These are phyloP conservation scores for Solanum peruvianum DNA, from an alignment of 257 asterid genomes.

Conservation along the genomic window DNA sequence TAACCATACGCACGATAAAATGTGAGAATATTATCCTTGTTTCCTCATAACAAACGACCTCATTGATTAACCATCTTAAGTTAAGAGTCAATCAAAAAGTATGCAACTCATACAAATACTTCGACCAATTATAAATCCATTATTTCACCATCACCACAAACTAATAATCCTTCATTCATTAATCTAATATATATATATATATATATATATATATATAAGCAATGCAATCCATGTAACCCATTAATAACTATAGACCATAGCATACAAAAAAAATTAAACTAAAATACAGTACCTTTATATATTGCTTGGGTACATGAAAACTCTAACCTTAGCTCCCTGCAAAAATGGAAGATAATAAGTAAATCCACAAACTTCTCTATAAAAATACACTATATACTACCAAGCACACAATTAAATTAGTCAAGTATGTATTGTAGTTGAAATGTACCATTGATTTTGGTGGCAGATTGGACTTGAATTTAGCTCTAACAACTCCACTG, in stretches of 20 bases:
- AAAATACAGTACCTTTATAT: constrained; percentile 20
- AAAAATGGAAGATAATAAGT: not conserved
- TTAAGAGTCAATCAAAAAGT: not conserved
- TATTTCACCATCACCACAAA: not conserved
- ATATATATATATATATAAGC: not conserved
- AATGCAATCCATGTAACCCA: not conserved
- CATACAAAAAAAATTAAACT: not conserved
- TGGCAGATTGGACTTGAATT: constrained; percentile 1
- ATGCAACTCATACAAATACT: not conserved
- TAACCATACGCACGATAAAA: not conserved
- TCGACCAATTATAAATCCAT: not conserved
- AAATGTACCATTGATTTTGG: constrained; percentile 14
- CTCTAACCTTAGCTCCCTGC: constrained; percentile 21
- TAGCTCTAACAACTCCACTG: not conserved
- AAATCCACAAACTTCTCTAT: not conserved
- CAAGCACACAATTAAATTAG: not conserved
- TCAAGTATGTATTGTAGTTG: rapidly evolving
- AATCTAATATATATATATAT: not conserved
- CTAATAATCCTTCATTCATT: not conserved
- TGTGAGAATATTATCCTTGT: not conserved
- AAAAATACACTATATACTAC: not conserved
- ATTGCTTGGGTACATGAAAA: constrained; percentile 24
- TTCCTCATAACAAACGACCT: not conserved
- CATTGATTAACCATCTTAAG: not conserved
- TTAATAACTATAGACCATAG: not conserved